phyloP scores from a whole-genome alignment of 2,329 filamentous ascomycete genomes.

The Whalleya microplaca region DNA sequence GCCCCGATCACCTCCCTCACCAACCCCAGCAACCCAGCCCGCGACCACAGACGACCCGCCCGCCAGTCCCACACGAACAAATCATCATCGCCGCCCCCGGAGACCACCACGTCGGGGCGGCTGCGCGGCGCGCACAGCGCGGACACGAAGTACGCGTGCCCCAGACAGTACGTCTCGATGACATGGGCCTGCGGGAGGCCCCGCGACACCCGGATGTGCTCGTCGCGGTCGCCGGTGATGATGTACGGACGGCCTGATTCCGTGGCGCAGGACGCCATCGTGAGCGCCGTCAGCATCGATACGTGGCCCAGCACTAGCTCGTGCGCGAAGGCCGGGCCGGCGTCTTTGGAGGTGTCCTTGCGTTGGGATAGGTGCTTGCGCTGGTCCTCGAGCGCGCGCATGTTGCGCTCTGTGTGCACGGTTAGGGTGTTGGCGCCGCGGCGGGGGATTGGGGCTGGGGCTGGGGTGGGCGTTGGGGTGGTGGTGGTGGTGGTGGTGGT shows the following conservation, averaged over 20 bases:
- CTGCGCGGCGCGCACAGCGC: conserved; percentile 67
- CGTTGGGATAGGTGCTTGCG: conserved; percentile 40
- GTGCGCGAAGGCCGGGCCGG: conserved; percentile 66
- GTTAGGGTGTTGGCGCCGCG: conserved; percentile 60
- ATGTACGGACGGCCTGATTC: conserved; percentile 47
- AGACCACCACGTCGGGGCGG: conserved; percentile 69
- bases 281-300: conserved; percentile 79
- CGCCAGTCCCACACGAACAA: conserved; percentile 85
- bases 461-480: conserved; percentile 28
- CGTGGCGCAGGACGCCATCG: not conserved
- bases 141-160: conserved; percentile 84
- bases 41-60: conserved; percentile 55
- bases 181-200: conserved; percentile 82
- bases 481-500: conserved; percentile 5
- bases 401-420: conserved; percentile 68
- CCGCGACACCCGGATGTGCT: conserved; percentile 86
- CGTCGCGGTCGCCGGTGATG: conserved; percentile 60
- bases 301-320: conserved; percentile 88
- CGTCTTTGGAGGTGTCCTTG: conserved; percentile 39
- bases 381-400: conserved; percentile 62
- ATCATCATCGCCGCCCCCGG: conserved; percentile 82
- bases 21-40: conserved; percentile 53
- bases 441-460: conserved; percentile 16
- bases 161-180: conserved; percentile 87
- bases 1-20: conserved; percentile 43